Conservation (phyloP, 768 basidiomycete species). For the Cystoderma amianthinum region DNA sequence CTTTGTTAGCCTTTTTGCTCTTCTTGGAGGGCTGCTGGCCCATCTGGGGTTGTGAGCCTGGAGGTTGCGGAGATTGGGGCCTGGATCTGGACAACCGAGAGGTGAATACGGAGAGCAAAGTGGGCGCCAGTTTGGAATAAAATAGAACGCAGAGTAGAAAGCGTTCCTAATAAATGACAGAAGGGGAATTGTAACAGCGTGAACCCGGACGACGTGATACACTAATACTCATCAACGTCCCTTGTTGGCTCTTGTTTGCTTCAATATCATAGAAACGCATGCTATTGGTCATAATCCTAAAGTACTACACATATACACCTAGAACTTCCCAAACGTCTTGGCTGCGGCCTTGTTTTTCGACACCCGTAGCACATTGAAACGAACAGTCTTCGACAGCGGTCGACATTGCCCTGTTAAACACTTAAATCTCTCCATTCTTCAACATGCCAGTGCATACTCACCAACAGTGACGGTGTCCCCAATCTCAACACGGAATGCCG, state of each 20-base stretch:
- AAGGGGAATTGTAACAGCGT: constrained; percentile 8
- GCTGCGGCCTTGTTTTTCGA: constrained; percentile 85
- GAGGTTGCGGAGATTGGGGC: constrained; percentile 64
- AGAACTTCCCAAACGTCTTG: constrained; percentile 96
- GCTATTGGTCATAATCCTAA: not conserved
- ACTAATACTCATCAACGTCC: constrained; percentile 9
- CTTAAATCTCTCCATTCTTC: too few relatives aligned
- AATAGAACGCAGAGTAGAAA: constrained; percentile 9
- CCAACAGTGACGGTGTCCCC: constrained; percentile 96
- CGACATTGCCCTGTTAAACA: constrained; percentile 98
- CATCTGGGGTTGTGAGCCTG: constrained; percentile 51
- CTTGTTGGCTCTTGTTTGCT: constrained; percentile 31
- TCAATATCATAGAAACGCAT: not conserved
- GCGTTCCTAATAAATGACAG: constrained; percentile 7
- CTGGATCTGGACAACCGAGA: constrained; percentile 67
- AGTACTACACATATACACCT: constrained; percentile 10
- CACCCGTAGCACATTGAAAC: constrained; percentile 98
- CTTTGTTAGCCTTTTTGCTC: constrained; percentile 63
- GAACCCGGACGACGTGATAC: constrained; percentile 5
- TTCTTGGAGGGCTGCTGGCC: constrained; percentile 85
- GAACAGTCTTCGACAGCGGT: constrained; percentile 96
- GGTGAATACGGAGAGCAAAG: constrained; percentile 70
- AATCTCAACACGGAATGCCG: constrained; percentile 95
- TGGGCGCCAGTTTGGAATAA: constrained; percentile 67
- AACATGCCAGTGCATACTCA: too few relatives aligned